Percentiles rank a stretch among this genome's conserved stretches.
These are phyloP conservation scores for Myriosclerotinia curreyana DNA, from an alignment of 2,329 filamentous ascomycete genomes.

Conservation along the genomic window DNA sequence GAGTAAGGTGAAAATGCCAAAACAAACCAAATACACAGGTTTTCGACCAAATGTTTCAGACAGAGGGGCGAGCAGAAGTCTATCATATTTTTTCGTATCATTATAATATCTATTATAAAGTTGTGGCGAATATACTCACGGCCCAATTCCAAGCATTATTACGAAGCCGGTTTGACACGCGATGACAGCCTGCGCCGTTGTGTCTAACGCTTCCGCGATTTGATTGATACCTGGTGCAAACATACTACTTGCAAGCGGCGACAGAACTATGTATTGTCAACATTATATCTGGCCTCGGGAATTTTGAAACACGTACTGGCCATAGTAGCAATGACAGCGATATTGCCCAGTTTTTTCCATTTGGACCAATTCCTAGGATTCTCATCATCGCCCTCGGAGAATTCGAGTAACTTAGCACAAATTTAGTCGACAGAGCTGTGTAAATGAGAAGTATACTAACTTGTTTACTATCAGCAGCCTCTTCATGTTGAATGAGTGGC, in stretches of 20 bases:
- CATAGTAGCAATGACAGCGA: slow-evolving; percentile 34
- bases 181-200: slow-evolving; percentile 41
- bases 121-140: slow-evolving; percentile 2
- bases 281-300: too few relatives aligned
- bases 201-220: slow-evolving; percentile 40
- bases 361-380: slow-evolving; percentile 33
- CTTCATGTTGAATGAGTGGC: slow-evolving; percentile 26
- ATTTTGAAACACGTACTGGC: slow-evolving; percentile 27
- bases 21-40: slow-evolving; percentile 55
- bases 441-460: neutral
- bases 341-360: slow-evolving; percentile 32
- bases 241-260: slow-evolving; percentile 42
- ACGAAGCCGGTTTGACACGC: slow-evolving; percentile 47
- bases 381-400: slow-evolving; percentile 30
- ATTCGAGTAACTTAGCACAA: slow-evolving; percentile 12
- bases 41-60: slow-evolving; percentile 67
- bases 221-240: slow-evolving; percentile 50
- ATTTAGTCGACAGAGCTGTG: slow-evolving; percentile 3
- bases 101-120: too few relatives aligned
- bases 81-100: neutral
- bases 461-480: slow-evolving; percentile 16
- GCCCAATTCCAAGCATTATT: slow-evolving; percentile 22
- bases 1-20: slow-evolving; percentile 58
- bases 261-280: slow-evolving; percentile 8
- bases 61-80: slow-evolving; percentile 59